Conservation (phyloP, 176 grass and related monocot species). For the Cenchrus purpureus region DNA sequence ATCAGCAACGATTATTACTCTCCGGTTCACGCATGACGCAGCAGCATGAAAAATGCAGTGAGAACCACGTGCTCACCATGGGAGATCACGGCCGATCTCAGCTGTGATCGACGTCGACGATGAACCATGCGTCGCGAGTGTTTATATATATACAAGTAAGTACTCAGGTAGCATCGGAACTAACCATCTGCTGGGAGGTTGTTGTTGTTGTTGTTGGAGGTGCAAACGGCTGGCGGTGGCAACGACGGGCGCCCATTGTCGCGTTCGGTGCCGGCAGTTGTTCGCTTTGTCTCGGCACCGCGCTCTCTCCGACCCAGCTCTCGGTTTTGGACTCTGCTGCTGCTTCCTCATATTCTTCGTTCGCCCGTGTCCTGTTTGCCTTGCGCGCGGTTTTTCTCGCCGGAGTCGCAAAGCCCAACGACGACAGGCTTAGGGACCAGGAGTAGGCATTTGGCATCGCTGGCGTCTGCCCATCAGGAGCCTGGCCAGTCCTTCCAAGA, state of each 20-base stretch:
- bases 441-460: no score
- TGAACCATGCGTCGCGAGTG: not conserved
- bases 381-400: not conserved
- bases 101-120: constrained; percentile 2
- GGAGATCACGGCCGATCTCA: not conserved
- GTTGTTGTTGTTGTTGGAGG: not conserved
- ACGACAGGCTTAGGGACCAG: not conserved
- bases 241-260: constrained; percentile 51
- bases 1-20: not conserved
- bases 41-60: not conserved
- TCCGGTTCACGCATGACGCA: no score
- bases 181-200: not conserved
- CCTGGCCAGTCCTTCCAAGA: no score
- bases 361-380: not conserved
- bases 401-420: not conserved
- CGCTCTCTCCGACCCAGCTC: not conserved
- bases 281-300: not conserved
- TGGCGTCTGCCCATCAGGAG: not conserved
- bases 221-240: constrained; percentile 34
- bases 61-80: constrained; percentile 18
- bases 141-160: not conserved
- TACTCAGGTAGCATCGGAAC: constrained; percentile 7
- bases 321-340: constrained; percentile 31
- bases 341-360: constrained; percentile 9
- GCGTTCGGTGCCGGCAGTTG: not conserved